Percentiles rank a stretch among this genome's conserved stretches.
Evolutionary conservation across 176 grass and related monocot species (phyloP).

Genomic region (barley (Hordeum vulgare)): MorexV3_pseudomolecules_assembly NC_058521.1:424098184-424098683

Average conservation of each 20-base stretch:
- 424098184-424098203: not conserved
- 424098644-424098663: constrained; percentile 95
- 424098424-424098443: constrained; percentile 93
- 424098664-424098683: constrained; percentile 93
- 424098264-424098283: not conserved
- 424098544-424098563: constrained; percentile 11
- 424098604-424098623: constrained; percentile 94
- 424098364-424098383: constrained; percentile 74
- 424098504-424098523: not conserved
- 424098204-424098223: not conserved
- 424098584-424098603: constrained; percentile 28
- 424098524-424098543: not conserved
- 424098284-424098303: constrained; percentile 2
- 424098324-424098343: constrained; percentile 83
- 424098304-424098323: not conserved
- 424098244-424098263: not conserved
- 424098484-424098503: constrained; percentile 44
- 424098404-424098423: constrained; percentile 66
- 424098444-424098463: constrained; percentile 77
- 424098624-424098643: constrained; percentile 79
- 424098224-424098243: not conserved
- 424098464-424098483: constrained; percentile 56
- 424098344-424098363: constrained; percentile 87
- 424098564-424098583: not conserved
- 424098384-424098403: constrained; percentile 57